phyloP scores from a whole-genome alignment of 805 yeast species.

The Candida gorgasii region DNA sequence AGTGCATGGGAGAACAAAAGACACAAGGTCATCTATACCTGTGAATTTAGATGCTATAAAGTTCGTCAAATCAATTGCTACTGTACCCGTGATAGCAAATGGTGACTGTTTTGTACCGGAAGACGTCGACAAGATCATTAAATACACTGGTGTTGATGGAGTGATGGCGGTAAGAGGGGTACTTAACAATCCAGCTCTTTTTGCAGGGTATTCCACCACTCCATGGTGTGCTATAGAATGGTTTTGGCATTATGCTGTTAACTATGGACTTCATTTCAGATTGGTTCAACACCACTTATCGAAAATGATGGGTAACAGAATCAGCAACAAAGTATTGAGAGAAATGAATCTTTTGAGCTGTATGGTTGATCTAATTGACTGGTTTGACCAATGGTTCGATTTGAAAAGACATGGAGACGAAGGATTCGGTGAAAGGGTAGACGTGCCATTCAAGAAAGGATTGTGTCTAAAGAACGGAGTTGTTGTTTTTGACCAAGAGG shows the following conservation, averaged over 20 bases:
- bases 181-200: conserved; percentile 82
- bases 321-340: conserved; percentile 32
- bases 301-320: conserved; percentile 72
- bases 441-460: conserved; percentile 27
- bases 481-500: conserved; percentile 5
- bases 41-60: conserved; percentile 82
- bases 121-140: conserved; percentile 65
- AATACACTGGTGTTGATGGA: conserved; percentile 79
- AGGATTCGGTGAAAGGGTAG: conserved; percentile 61
- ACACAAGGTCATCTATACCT: conserved; percentile 81
- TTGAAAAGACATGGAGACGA: conserved; percentile 66
- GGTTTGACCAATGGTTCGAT: conserved; percentile 73
- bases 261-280: conserved; percentile 83
- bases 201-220: conserved; percentile 68
- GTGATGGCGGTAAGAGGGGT: conserved; percentile 95
- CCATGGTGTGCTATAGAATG: conserved; percentile 92
- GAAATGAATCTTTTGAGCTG: conserved; percentile 63
- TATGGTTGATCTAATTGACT: conserved; percentile 70
- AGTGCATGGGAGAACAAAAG: conserved; percentile 88
- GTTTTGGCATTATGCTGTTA: conserved; percentile 75
- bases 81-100: conserved; percentile 89
- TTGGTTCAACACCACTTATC: conserved; percentile 84
- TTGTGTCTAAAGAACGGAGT: conserved; percentile 4
- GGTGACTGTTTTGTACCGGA: conserved; percentile 83
- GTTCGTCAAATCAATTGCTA: conserved; percentile 52